phyloP scores from a whole-genome alignment of 345 rosid species.

The Kernera saxatilis region DNA sequence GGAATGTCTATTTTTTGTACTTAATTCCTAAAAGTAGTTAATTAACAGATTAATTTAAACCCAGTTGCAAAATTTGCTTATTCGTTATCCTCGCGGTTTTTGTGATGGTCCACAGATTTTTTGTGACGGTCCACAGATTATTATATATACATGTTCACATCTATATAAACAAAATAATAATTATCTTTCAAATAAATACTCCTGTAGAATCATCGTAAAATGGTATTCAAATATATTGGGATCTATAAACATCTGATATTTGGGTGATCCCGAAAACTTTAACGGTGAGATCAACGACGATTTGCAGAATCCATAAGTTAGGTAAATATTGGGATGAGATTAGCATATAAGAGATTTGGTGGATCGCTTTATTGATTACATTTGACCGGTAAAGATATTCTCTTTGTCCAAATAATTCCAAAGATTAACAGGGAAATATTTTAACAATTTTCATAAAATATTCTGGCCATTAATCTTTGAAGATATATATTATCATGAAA shows the following conservation, averaged over 20 bases:
- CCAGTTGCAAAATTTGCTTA: neutral
- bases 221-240: constrained; percentile 20
- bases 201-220: neutral
- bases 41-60: neutral
- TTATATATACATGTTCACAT: neutral
- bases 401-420: constrained; percentile 20
- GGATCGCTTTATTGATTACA: constrained; percentile 28
- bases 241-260: constrained; percentile 17
- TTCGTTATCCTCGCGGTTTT: neutral
- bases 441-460: neutral
- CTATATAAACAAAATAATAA: neutral
- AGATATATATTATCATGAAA: neutral
- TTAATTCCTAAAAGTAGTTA: neutral
- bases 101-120: constrained; percentile 10
- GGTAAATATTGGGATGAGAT: constrained; percentile 21
- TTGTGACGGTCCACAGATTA: neutral
- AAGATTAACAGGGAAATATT: neutral
- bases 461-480: neutral
- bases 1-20: constrained; percentile 5
- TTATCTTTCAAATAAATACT: neutral
- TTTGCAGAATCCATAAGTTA: constrained; percentile 21
- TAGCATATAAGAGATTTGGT: constrained; percentile 22
- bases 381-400: constrained; percentile 29
- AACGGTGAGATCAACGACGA: constrained; percentile 28
- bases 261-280: constrained; percentile 25